A percentile compares a stretch with the other conserved stretches of the same genome.
Conservation (phyloP, 139 green algal species). For the Micromonas pusilla region DNA sequence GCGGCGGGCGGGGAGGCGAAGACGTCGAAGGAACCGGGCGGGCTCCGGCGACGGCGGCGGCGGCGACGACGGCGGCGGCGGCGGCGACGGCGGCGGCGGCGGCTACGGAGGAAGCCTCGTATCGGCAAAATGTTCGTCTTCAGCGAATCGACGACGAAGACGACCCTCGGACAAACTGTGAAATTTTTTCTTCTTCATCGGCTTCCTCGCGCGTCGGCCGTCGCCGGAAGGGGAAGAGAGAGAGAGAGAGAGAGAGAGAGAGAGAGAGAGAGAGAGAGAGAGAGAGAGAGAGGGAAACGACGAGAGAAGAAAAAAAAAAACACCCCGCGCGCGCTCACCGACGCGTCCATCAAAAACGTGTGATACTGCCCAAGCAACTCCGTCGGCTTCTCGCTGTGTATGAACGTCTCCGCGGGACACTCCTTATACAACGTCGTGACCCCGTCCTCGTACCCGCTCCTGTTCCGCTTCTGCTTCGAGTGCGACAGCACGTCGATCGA, state of each 20-base stretch:
- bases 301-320: background rate
- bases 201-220: background rate
- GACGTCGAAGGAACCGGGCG: conserved; percentile 15
- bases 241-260: no score
- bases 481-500: conserved; percentile 37
- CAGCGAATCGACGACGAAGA: no score
- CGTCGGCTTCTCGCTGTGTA: conserved; percentile 65
- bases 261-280: no score
- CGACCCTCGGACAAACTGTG: background rate
- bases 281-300: no score
- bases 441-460: conserved; percentile 83
- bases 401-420: conserved; percentile 60
- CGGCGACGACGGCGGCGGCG: no score
- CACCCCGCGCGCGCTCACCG: background rate
- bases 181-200: background rate
- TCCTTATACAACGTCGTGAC: conserved; percentile 53
- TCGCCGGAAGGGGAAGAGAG: no score
- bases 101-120: no score
- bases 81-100: no score
- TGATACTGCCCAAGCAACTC: conserved; percentile 79
- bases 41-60: background rate
- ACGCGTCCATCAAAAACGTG: conserved; percentile 30
- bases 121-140: background rate
- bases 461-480: conserved; percentile 42
- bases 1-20: conserved; percentile 9